Percentiles rank a stretch among this genome's conserved stretches.
These are phyloP conservation scores for Erysimum pusillum DNA, from an alignment of 441 rosid genomes.

Conservation along the genomic window DNA sequence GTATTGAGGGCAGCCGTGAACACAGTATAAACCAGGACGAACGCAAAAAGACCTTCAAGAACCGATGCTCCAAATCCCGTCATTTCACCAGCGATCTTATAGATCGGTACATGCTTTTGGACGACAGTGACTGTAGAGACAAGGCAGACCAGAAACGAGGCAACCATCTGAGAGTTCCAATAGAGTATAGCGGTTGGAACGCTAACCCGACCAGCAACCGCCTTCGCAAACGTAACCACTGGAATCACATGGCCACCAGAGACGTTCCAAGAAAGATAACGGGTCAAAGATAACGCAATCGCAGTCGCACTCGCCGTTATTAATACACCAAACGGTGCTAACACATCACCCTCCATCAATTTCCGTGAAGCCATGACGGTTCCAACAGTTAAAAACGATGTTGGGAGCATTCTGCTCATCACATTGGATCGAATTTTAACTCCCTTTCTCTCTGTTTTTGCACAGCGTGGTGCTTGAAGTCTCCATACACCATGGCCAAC, in stretches of 20 bases:
- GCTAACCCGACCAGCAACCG: slow-evolving; percentile 64
- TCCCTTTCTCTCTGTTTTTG: slow-evolving; percentile 33
- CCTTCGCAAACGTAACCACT: slow-evolving; percentile 88
- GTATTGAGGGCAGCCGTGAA: slow-evolving; percentile 51
- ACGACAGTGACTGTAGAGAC: slow-evolving; percentile 65
- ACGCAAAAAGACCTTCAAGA: slow-evolving; percentile 74
- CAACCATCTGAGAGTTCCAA: slow-evolving; percentile 88
- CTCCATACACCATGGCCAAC: slow-evolving; percentile 70
- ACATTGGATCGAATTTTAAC: no score
- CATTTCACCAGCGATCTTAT: slow-evolving; percentile 76
- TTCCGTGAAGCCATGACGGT: slow-evolving; percentile 38
- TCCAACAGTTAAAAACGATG: no score
- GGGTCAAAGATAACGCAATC: slow-evolving; percentile 66
- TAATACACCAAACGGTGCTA: slow-evolving; percentile 64
- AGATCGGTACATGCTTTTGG: slow-evolving; percentile 69
- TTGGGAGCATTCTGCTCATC: no score
- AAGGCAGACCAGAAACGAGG: slow-evolving; percentile 85
- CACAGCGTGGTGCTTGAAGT: slow-evolving; percentile 86
- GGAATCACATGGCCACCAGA: slow-evolving; percentile 95
- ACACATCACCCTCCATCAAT: slow-evolving; percentile 55
- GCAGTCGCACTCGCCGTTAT: slow-evolving; percentile 78
- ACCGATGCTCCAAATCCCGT: slow-evolving; percentile 91
- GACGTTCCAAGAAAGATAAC: slow-evolving; percentile 64
- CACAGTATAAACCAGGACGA: slow-evolving; percentile 75
- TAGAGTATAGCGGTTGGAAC: slow-evolving; percentile 74